A percentile compares a stretch with the other conserved stretches of the same genome.
Conservation (phyloP, 495 filamentous ascomycete species). For the Gamarada debralockiae region DNA sequence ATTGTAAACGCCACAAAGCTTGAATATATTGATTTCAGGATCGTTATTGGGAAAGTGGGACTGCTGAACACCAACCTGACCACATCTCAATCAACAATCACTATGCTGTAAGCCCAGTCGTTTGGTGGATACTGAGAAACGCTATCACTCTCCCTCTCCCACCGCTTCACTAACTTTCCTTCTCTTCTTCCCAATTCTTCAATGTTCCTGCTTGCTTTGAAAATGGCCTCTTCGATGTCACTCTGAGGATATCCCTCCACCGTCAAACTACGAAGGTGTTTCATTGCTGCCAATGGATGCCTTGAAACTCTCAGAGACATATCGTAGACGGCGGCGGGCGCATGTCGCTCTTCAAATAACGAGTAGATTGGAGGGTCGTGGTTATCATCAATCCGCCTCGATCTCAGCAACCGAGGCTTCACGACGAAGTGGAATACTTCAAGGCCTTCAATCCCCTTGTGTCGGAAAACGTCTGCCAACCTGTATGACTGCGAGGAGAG, state of each 20-base stretch:
- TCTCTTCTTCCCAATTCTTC: background rate
- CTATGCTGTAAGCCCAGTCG: background rate
- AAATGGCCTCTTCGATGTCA: conserved; percentile 7
- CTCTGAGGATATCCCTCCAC: background rate
- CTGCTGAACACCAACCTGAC: no score
- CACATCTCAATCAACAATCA: background rate
- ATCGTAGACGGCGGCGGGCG: no score
- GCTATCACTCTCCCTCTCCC: background rate
- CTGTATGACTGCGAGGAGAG: background rate
- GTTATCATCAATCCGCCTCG: no score
- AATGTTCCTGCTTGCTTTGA: conserved; percentile 1
- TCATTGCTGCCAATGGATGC: conserved; percentile 5
- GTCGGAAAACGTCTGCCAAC: background rate
- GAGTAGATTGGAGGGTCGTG: no score
- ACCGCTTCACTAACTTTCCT: background rate
- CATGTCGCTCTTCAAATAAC: no score
- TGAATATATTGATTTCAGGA: background rate
- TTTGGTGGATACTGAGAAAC: background rate
- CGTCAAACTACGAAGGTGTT: background rate
- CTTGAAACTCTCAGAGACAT: background rate
- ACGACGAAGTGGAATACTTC: no score
- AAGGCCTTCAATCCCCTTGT: no score
- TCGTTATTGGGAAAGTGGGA: no score
- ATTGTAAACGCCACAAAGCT: background rate
- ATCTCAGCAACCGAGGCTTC: no score